These are phyloP conservation scores for Coniosporium tulheliwenetii DNA, from an alignment of 2,329 filamentous ascomycete species.

Conservation along the genomic window DNA sequence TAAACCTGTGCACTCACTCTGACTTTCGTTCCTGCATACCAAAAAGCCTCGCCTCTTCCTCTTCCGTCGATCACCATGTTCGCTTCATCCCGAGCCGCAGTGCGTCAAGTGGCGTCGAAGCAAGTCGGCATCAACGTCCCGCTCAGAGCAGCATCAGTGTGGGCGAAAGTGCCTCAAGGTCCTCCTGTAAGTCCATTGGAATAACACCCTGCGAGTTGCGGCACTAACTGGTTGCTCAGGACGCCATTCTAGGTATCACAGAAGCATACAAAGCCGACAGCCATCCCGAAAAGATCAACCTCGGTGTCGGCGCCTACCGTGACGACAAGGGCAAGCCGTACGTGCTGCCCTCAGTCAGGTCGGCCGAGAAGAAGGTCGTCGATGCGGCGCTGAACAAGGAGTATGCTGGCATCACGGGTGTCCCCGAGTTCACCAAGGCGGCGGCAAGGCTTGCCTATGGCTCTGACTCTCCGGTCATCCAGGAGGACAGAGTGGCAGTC, in stretches of 20 bases:
- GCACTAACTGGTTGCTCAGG: too few relatives aligned
- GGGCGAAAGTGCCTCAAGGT: conserved; percentile 82
- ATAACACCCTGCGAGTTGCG: too few relatives aligned
- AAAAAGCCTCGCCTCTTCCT: too few relatives aligned
- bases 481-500: conserved; percentile 64
- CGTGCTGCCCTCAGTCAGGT: conserved; percentile 82
- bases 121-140: conserved; percentile 11
- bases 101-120: neutral
- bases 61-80: neutral
- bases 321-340: conserved; percentile 97
- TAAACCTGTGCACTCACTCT: too few relatives aligned
- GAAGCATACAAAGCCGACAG: conserved; percentile 97
- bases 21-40: too few relatives aligned
- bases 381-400: conserved; percentile 77
- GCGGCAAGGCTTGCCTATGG: conserved; percentile 88
- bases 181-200: conserved; percentile 58
- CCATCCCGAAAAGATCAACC: conserved; percentile 92
- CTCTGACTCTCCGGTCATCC: conserved; percentile 58
- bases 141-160: conserved; percentile 58
- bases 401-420: conserved; percentile 93
- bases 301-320: conserved; percentile 95
- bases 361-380: conserved; percentile 78
- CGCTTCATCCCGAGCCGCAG: neutral
- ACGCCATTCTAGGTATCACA: conserved; percentile 74
- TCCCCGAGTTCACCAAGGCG: conserved; percentile 84